phyloP scores from a whole-genome alignment of 2,329 filamentous ascomycete species.

The Fusarium virguliforme region DNA sequence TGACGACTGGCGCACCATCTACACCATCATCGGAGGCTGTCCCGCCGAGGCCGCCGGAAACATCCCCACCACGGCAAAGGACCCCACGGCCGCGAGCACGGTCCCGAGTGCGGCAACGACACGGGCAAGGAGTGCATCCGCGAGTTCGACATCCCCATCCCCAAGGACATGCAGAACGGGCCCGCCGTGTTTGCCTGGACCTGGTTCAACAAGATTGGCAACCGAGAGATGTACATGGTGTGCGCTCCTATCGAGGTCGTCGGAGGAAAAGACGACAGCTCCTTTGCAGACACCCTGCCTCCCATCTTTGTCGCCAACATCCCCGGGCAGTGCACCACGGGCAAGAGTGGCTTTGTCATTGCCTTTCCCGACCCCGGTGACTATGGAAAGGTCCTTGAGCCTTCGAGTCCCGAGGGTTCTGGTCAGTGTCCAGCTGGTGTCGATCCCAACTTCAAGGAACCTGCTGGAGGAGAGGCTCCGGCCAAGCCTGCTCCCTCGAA shows the following conservation, averaged over 20 bases:
- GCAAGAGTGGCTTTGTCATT: constrained; percentile 40
- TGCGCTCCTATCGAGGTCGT: constrained; percentile 79
- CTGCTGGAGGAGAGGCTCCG: constrained; percentile 16
- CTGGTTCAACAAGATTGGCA: constrained; percentile 84
- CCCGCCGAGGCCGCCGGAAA: constrained; percentile 48
- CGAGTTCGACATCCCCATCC: constrained; percentile 48
- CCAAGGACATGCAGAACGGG: constrained; percentile 55
- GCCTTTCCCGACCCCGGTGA: constrained; percentile 49
- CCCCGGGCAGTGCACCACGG: constrained; percentile 47
- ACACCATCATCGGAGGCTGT: constrained; percentile 49
- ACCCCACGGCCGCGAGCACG: constrained; percentile 43
- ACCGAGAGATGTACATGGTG: constrained; percentile 91
- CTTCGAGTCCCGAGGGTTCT: constrained; percentile 25
- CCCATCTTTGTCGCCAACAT: constrained; percentile 49
- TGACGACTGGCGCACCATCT: constrained; percentile 46
- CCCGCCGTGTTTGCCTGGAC: constrained; percentile 82
- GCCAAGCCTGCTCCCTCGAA: constrained; percentile 20
- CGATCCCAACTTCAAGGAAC: constrained; percentile 44
- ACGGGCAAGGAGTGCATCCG: constrained; percentile 46
- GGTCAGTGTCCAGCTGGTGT: constrained; percentile 40
- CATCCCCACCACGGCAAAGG: constrained; percentile 14
- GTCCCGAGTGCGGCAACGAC: constrained; percentile 45
- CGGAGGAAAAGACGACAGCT: constrained; percentile 53
- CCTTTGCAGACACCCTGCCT: constrained; percentile 43
- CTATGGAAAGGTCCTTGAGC: constrained; percentile 44